These are phyloP conservation scores for Tetraselmis chui DNA, from an alignment of 139 green algal species.

Conservation along the genomic window DNA sequence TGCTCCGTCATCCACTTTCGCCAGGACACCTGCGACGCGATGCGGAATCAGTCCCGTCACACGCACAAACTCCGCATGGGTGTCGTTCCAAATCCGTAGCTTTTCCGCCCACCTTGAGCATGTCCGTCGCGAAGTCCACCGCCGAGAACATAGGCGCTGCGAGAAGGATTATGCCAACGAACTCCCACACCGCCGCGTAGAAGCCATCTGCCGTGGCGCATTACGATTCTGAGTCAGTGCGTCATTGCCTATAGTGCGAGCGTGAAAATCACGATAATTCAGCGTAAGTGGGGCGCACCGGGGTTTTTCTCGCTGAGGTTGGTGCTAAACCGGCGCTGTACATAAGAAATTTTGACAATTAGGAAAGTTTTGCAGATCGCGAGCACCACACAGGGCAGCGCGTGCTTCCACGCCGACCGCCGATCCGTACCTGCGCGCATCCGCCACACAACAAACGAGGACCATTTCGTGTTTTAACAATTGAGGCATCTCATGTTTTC, in stretches of 20 bases:
- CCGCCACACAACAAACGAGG: too few species aligned
- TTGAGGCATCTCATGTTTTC: too few species aligned
- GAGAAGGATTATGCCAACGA: conserved; percentile 56
- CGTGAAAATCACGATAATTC: neutral
- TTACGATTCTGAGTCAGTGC: neutral
- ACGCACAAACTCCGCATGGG: too few species aligned
- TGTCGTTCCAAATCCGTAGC: too few species aligned
- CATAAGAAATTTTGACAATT: conserved; percentile 28
- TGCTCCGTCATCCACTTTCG: neutral
- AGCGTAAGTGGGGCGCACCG: neutral
- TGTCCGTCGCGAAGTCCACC: conserved; percentile 19
- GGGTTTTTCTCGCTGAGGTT: conserved; percentile 56
- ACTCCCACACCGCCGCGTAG: conserved; percentile 46
- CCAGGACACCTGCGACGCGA: neutral
- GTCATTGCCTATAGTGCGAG: conserved; percentile 1
- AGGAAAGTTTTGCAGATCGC: neutral
- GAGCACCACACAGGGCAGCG: neutral
- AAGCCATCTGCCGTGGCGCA: conserved; percentile 37
- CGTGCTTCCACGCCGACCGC: neutral
- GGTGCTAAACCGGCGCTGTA: conserved; percentile 59
- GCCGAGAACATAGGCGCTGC: conserved; percentile 54
- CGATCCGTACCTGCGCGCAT: neutral
- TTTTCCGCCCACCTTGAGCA: neutral
- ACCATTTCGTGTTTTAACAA: too few species aligned
- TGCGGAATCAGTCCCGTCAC: too few species aligned